Evolutionary conservation across 2,329 filamentous ascomycete genomes (phyloP), one percentile per base, ranked within the genome.

Genomic region (Zymoseptoria tritici): DNA sequence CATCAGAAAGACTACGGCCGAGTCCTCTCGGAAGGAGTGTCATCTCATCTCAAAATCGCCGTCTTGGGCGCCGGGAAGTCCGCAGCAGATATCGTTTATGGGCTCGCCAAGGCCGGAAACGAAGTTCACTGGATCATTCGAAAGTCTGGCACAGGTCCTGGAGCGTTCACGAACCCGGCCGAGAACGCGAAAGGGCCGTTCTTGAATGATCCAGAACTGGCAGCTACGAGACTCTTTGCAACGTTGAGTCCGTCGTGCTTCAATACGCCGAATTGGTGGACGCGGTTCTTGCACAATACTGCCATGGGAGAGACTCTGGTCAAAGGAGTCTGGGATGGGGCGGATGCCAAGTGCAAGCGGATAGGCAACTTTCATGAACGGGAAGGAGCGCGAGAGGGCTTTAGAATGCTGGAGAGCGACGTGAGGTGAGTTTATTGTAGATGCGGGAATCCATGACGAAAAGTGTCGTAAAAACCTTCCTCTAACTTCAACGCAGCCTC

Each of bases 21-120:
- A 16, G 71, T 68, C 4, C 59, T 66, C 16, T 53, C 74, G 21
- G 50, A 69, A 53, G 53, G 54, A 9, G 24, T 56, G 29, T 7
- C 59, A 19, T 55, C 56, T 16, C 55, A 70, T 19, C 60, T 68
- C 53, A 67, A 70, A 24, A 52, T 75, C 42, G 57, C 69, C 4
- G 68, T 76, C 0, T 52, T 75, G 13, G 73, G 74, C 8, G 74
- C 62, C 2, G 74, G 68, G 8, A 74, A 75, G 53, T 76, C 73
- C 7, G 66, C 72, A 9, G 74, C 71, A 19, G 74, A 75, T 59
- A 72, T 75, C 64, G 68, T 72, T 0, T 76, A 76, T 53, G 69
- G 70, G 42, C 59, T 62, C 5, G 66, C 67, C 20, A 74, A 74
- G 59, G 67, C 67, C 1, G 69, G 68, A 11, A 75, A 75, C 55